Conservation (phyloP, 1,284 basidiomycete species). For the Trichosporon sp. region DNA sequence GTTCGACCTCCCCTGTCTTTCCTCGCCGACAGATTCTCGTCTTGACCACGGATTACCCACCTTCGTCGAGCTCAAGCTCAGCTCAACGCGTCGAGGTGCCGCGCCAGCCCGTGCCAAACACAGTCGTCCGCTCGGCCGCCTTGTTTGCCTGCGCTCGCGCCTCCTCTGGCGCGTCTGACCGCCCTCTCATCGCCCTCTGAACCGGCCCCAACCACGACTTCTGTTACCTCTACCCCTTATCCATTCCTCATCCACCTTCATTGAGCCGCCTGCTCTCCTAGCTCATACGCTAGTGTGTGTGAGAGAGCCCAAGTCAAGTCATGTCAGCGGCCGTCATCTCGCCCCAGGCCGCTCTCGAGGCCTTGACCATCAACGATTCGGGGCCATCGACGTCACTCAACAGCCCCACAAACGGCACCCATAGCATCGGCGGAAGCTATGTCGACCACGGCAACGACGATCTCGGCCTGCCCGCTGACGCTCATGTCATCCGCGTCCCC, state of each 20-base stretch:
- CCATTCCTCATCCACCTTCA: neutral
- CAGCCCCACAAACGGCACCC: neutral
- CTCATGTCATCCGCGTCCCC: conserved; percentile 16
- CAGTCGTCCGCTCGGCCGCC: conserved; percentile 2
- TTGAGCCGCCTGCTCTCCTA: neutral
- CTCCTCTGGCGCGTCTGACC: conserved; percentile 1
- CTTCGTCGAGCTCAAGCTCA: neutral
- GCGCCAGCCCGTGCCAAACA: conserved; percentile 3
- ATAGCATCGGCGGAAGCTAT: neutral
- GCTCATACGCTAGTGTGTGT: neutral
- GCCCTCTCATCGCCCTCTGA: neutral
- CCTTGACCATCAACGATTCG: conserved; percentile 8
- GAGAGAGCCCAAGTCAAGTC: no score
- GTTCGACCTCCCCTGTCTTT: neutral
- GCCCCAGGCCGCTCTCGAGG: conserved; percentile 23
- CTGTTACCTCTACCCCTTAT: neutral
- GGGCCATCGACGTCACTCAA: neutral
- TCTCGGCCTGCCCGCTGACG: conserved; percentile 10
- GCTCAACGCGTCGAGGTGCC: conserved; percentile 1
- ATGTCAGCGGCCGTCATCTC: conserved; percentile 16
- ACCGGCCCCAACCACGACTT: neutral
- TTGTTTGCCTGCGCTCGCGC: conserved; percentile 2
- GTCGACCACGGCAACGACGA: conserved; percentile 11
- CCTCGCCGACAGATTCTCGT: neutral
- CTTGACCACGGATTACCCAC: neutral